Base-by-base conservation (phyloP, 2,329 filamentous ascomycete genomes). In the Xylaria hypoxylon region DNA sequence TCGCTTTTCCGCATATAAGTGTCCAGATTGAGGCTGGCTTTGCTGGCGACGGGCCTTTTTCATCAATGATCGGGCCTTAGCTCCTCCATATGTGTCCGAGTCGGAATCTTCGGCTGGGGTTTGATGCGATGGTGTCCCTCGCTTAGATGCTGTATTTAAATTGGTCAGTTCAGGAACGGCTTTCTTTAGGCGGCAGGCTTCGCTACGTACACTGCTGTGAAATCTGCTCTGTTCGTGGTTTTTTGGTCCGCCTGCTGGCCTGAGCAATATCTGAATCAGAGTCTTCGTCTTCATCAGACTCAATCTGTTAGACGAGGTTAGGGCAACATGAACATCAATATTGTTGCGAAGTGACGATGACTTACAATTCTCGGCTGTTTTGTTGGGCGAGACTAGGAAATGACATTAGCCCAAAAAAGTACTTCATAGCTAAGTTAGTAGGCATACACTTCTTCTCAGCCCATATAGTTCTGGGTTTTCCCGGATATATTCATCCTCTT, bases 391-490 rank as follows among this genome's bases (percentile, higher is more conserved):
- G 85, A 85, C 86, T 89, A 71, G 51, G 53, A 61, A 67, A 57
- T 35, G 65, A 70, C 59, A 78, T 82, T 71, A 82, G 78, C 72
- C n/a, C n/a, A 72, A 62, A 70, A 62, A 55, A 62, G 56, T 62
- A 58, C 70, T 57, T 70, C 56, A 45, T 33, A 22, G 59, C 26
- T 52, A 63, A 40, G 28, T 57, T 33, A 55, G 64, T 69, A 69
- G 58, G 80, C 91, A 69, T 90, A 96, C 94, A 83, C 96, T 99
- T 82, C 96, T 89, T 73, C 96, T 89, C 72, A 99, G 85, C 53
- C 96, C 96, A 82, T 98, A 99, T 8, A 99, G 85, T 80, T 97
- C 94, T 50, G 96, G 96, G 75, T 99, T 97, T 76, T 93, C 92
- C 74, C 90, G 87, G 74, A 98, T 97, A 76, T 90, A 94, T 52